These are phyloP conservation scores for Stephania yunnanensis DNA, from an alignment of 164 flowering plant genomes.

Conservation along the genomic window DNA sequence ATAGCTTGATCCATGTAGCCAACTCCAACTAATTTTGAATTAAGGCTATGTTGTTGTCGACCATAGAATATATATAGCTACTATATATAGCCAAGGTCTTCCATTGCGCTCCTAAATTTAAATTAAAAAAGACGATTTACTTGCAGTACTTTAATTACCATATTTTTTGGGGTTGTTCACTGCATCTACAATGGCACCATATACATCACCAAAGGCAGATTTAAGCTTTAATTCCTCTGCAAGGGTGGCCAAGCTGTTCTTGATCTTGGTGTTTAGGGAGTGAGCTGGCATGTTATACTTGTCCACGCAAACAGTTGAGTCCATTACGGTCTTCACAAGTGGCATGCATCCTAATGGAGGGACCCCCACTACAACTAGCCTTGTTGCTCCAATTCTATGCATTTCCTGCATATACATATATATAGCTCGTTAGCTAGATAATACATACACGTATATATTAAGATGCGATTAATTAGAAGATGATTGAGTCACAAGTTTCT, in stretches of 20 bases:
- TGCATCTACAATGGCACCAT: constrained; percentile 24
- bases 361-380: constrained; percentile 41
- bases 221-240: constrained; percentile 17
- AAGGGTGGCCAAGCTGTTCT: constrained; percentile 15
- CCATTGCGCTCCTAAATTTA: no score
- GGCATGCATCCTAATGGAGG: constrained; percentile 67
- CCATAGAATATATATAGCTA: no score
- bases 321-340: constrained; percentile 31
- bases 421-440: no score
- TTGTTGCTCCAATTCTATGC: constrained; percentile 36
- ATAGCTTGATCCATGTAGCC: no score
- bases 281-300: constrained; percentile 27
- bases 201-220: constrained; percentile 32
- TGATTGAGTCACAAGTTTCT: no score
- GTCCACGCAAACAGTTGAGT: constrained; percentile 23
- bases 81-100: no score
- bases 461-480: no score
- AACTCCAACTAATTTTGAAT: no score
- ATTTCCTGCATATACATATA: constrained; percentile 18
- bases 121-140: not conserved
- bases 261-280: constrained; percentile 33
- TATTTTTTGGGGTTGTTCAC: constrained; percentile 35
- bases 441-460: no score
- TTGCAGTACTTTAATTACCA: constrained; percentile 26
- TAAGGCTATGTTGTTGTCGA: no score